Conservation (phyloP, 768 basidiomycete species). For the Pisolithus orientalis region DNA sequence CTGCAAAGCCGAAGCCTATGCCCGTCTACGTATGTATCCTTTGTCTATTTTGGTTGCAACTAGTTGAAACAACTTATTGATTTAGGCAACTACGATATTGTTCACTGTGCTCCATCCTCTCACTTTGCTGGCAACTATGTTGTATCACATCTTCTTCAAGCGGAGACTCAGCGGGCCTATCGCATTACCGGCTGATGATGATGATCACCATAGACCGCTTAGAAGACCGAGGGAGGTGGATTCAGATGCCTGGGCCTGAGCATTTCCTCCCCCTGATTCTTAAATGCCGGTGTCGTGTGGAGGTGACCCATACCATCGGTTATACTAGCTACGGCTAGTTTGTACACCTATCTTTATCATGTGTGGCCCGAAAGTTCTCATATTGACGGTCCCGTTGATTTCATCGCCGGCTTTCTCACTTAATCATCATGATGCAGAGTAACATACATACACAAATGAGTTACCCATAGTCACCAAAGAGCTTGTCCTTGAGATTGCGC, state of each 20-base stretch:
- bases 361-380: no score
- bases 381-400: no score
- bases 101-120: slow-evolving; percentile 69
- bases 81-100: slow-evolving; percentile 50
- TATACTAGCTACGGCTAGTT: no score
- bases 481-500: no score
- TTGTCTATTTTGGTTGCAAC: background rate
- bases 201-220: slow-evolving; percentile 6
- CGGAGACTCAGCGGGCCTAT: slow-evolving; percentile 31
- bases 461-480: no score
- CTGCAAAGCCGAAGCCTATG: slow-evolving; percentile 51
- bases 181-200: slow-evolving; percentile 37
- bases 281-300: no score
- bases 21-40: slow-evolving; percentile 52
- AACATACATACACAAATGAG: no score
- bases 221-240: slow-evolving; percentile 33
- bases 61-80: background rate
- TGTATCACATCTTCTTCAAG: slow-evolving; percentile 28
- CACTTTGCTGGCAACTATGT: slow-evolving; percentile 39
- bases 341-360: no score
- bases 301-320: no score
- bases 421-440: no score
- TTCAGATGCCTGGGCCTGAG: background rate
- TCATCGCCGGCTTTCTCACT: no score
- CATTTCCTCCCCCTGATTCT: background rate